A percentile compares a stretch with the other conserved stretches of the same genome.
Evolutionary conservation across 768 basidiomycete species (phyloP).

Genomic region (Pleurotus giganteus): DNA sequence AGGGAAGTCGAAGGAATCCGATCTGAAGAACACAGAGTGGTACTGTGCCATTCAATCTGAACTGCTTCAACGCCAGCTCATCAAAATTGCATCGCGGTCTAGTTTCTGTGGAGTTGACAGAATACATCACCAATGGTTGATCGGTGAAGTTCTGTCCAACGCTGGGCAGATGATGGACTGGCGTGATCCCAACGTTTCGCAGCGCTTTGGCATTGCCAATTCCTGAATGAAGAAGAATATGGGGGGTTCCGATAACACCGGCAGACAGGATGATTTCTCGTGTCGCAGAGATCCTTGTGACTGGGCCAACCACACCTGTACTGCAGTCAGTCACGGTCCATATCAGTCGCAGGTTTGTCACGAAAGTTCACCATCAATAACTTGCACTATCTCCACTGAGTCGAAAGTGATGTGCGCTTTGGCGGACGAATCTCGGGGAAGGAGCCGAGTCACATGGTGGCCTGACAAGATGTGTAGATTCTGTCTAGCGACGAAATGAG

Average conservation of each 20-base stretch:
- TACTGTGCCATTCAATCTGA: slow-evolving; percentile 16
- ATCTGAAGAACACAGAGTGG: slow-evolving; percentile 10
- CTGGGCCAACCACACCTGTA: background rate
- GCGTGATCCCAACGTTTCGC: slow-evolving; percentile 14
- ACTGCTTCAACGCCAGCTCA: slow-evolving; percentile 13
- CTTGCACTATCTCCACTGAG: slow-evolving; percentile 17
- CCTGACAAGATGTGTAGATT: slow-evolving; percentile 32
- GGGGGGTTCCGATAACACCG: slow-evolving; percentile 16
- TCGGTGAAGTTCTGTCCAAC: slow-evolving; percentile 23
- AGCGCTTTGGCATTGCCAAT: slow-evolving; percentile 21
- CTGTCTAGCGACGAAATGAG: slow-evolving; percentile 19
- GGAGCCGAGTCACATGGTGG: slow-evolving; percentile 15
- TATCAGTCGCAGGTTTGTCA: background rate
- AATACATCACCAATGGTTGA: slow-evolving; percentile 16
- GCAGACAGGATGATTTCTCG: slow-evolving; percentile 38
- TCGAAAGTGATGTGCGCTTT: slow-evolving; percentile 9
- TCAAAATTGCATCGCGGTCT: slow-evolving; percentile 12
- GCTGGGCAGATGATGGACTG: slow-evolving; percentile 17
- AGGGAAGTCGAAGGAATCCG: slow-evolving; percentile 16
- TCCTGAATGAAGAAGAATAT: slow-evolving; percentile 23
- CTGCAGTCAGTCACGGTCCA: background rate
- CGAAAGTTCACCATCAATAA: slow-evolving; percentile 7
- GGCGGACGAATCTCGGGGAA: background rate
- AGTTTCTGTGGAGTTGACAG: slow-evolving; percentile 19
- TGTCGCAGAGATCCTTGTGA: slow-evolving; percentile 17